Evolutionary conservation across 2,329 filamentous ascomycete genomes (phyloP).

Genomic region (Aspergillus glaucus): DNA sequence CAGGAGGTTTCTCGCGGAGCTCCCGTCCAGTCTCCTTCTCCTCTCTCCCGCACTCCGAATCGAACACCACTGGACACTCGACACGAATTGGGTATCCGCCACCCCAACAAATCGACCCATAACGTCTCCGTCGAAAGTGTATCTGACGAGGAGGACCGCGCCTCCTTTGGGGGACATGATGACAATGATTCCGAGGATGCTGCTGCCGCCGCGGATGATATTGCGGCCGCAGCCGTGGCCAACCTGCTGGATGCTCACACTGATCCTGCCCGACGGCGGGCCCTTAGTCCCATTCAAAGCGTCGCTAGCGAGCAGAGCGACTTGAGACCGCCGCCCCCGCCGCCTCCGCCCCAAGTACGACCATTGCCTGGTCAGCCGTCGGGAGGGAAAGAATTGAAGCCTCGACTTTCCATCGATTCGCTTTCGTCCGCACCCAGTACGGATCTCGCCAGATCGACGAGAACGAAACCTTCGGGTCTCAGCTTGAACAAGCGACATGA

Average conservation of each 20-base stretch:
- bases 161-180: neutral
- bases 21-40: conserved; percentile 49
- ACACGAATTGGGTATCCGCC: conserved; percentile 58
- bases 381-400: conserved; percentile 49
- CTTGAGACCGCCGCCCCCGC: conserved; percentile 56
- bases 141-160: conserved; percentile 27
- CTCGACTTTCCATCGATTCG: conserved; percentile 51
- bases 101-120: conserved; percentile 52
- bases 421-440: conserved; percentile 54
- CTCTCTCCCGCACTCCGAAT: conserved; percentile 57
- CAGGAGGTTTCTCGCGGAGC: conserved; percentile 59
- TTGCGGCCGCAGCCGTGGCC: conserved; percentile 35
- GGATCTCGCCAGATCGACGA: conserved; percentile 50
- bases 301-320: conserved; percentile 79
- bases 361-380: conserved; percentile 44
- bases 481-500: conserved; percentile 42
- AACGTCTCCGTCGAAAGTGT: conserved; percentile 43
- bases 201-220: conserved; percentile 29
- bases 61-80: conserved; percentile 43
- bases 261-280: conserved; percentile 58
- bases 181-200: neutral
- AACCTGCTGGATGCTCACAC: conserved; percentile 36
- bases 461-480: conserved; percentile 48
- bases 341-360: conserved; percentile 42
- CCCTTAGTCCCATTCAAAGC: conserved; percentile 83